Conservation (phyloP, 1,139 yeast species). For the Scheffersomyces quercinus region DNA sequence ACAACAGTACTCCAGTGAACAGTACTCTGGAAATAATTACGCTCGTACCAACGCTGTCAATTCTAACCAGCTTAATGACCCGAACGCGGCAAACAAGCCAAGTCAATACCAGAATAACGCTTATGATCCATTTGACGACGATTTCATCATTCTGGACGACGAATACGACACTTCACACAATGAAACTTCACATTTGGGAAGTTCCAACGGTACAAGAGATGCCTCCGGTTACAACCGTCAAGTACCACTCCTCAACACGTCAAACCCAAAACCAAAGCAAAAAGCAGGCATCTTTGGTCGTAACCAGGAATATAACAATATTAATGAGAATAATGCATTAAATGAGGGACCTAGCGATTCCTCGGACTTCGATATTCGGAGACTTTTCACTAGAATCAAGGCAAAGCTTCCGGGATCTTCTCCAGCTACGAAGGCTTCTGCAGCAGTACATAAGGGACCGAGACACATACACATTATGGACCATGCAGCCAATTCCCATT, state of each 20-base stretch:
- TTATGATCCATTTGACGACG: conserved; percentile 39
- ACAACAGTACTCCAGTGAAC: conserved; percentile 9
- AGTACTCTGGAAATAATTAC: conserved; percentile 1
- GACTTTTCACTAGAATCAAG: conserved; percentile 47
- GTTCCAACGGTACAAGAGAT: conserved; percentile 2
- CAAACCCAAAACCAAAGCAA: conserved; percentile 15
- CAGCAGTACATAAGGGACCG: conserved; percentile 39
- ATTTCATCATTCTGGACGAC: conserved; percentile 36
- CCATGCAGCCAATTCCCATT: conserved; percentile 50
- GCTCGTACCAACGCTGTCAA: no score
- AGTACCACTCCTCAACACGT: conserved; percentile 24
- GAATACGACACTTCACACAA: conserved; percentile 18
- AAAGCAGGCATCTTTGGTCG: conserved; percentile 16
- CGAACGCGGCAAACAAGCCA: conserved; percentile 4
- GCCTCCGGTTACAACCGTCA: conserved; percentile 15
- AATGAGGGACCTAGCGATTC: conserved; percentile 10
- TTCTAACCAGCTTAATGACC: neutral
- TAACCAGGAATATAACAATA: conserved; percentile 15
- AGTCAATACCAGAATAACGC: neutral
- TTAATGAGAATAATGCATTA: conserved; percentile 7
- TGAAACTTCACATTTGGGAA: conserved; percentile 2
- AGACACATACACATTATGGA: conserved; percentile 73
- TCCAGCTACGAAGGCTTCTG: conserved; percentile 5
- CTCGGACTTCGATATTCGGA: conserved; percentile 58
- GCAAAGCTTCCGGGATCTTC: conserved; percentile 30